phyloP scores from a whole-genome alignment of 805 yeast genomes.

The Starmerella bacillaris region DNA sequence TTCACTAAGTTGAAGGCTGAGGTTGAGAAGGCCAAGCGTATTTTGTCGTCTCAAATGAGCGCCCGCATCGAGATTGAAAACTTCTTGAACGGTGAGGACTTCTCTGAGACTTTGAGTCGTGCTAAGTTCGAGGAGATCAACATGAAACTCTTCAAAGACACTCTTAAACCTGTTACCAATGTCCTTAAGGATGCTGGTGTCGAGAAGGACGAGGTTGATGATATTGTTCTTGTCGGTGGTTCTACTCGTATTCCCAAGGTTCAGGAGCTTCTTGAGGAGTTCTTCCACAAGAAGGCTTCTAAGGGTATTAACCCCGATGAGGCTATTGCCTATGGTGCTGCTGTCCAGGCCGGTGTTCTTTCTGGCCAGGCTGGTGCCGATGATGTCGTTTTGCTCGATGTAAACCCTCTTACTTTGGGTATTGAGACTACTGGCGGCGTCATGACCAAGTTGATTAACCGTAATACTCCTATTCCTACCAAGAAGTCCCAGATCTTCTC shows the following conservation, averaged over 20 bases:
- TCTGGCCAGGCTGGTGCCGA: slow-evolving; percentile 91
- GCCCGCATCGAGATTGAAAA: slow-evolving; percentile 94
- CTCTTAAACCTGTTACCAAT: slow-evolving; percentile 89
- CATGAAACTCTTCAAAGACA: slow-evolving; percentile 80
- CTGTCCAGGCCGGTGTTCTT: slow-evolving; percentile 95
- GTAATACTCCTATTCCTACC: slow-evolving; percentile 92
- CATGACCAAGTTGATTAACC: slow-evolving; percentile 85
- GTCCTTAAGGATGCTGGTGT: slow-evolving; percentile 87
- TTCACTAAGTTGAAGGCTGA: slow-evolving; percentile 89
- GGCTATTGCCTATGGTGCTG: slow-evolving; percentile 99
- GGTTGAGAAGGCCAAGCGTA: slow-evolving; percentile 95
- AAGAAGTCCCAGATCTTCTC: slow-evolving; percentile 90
- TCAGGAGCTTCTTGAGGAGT: slow-evolving; percentile 77
- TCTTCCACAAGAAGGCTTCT: slow-evolving; percentile 83
- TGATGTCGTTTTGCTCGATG: slow-evolving; percentile 77
- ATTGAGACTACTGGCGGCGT: slow-evolving; percentile 96
- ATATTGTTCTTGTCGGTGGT: slow-evolving; percentile 95
- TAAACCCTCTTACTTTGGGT: slow-evolving; percentile 85
- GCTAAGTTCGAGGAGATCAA: slow-evolving; percentile 96
- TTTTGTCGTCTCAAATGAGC: slow-evolving; percentile 85
- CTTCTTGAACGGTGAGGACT: slow-evolving; percentile 80
- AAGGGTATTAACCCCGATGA: slow-evolving; percentile 98
- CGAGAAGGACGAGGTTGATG: slow-evolving; percentile 73
- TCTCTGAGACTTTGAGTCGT: slow-evolving; percentile 86
- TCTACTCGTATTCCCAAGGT: slow-evolving; percentile 98